Evolutionary conservation across 768 basidiomycete genomes (phyloP), one percentile per base, ranked within the genome.

Genomic region (Leccinum subgranulosum): DNA sequence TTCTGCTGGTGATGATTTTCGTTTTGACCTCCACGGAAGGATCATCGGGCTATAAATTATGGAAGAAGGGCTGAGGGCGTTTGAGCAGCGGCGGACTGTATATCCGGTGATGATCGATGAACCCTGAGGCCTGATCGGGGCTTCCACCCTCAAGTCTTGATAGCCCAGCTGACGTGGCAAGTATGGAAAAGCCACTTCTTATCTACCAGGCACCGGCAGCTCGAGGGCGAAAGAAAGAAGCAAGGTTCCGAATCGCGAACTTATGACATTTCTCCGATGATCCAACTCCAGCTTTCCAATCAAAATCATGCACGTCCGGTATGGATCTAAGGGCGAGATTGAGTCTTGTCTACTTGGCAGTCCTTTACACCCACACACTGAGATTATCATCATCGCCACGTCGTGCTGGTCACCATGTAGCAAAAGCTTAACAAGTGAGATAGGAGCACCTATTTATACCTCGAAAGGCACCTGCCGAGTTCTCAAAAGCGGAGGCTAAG

Each of bases 321-420:
- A 50, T 11, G 9, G 31, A 46, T 58, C 41, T 46, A 2, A 28
- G n/a, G 19, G 27, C 14, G 25, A 33, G 48, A 58, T 57, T 12
- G 10, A 48, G 27, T 17, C 15, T 29, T 55, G 23, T 17, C 53
- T 53, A 39, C 14, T 52, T 17, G 47, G 34, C 34, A 34, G 11
- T 17, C 21, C 34, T 45, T 59, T 51, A 60, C 1, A 25, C 43
- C 17, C 48, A 54, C 31, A 33, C 49, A 47, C 27, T 19, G 51
- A 49, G 61, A 45, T 52, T 43, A 56, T 49, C 50, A 45, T 52
- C 36, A 56, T 49, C 50, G 19, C 41, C 43, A 11, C n/a, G 49
- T 57, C 49, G 28, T 41, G 27, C 48, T 54, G 56, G 41, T 33
- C 19, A 39, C 27, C 55, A 54, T 54, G 25, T 41, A 36, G 52